Base-by-base conservation (phyloP, 768 basidiomycete genomes). In the Plicaturopsis crispa region DNA sequence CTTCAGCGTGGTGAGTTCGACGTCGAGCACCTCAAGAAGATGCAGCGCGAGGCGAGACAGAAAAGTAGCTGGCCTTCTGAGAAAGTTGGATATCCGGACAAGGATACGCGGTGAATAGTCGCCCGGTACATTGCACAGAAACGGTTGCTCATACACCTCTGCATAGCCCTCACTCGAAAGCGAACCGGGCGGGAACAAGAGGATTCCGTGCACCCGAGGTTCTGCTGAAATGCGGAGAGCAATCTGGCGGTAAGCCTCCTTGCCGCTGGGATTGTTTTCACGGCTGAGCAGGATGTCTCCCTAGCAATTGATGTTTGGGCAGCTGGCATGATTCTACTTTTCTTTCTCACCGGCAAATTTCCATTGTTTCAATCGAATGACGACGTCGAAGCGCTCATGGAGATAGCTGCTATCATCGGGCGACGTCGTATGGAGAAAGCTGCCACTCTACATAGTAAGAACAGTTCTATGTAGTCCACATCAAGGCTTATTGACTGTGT, bases 161-260 rank as follows among this genome's bases (percentile, higher is more conserved):
- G n/a, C n/a, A n/a, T 39, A 86, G 87, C 47, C 86, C 88, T 1
- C 66, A 70, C 26, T 84, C 88, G 37, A 93, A 93, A 57, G 92
- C 96, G 3, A 98, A 97, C 54, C 78, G 96, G 34, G 96, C 96
- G 1, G 96, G 96, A 3, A 99, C 96, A 10, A 66, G 96, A 50
- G 96, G 96, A 0, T 99, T 99, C 57, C 78, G 96, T 41, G 92
- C 96, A 1, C 96, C 96, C 0, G 96, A 99, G 51, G 94, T 99
- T 2, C 60, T 99, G 24, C 57, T 99, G 28, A 99, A 98, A 58
- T 99, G 96, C 49, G 78, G 78, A 3, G 84, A 90, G 49, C 96
- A 99, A 61, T 82, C 80, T 6, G 90, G 89, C 45, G 89, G 94
- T 93, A 48, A 45, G 78, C 61, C 21, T 40, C 42, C 16, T 16